Conservation (phyloP, 768 basidiomycete species). For the Ramaria sp. region DNA sequence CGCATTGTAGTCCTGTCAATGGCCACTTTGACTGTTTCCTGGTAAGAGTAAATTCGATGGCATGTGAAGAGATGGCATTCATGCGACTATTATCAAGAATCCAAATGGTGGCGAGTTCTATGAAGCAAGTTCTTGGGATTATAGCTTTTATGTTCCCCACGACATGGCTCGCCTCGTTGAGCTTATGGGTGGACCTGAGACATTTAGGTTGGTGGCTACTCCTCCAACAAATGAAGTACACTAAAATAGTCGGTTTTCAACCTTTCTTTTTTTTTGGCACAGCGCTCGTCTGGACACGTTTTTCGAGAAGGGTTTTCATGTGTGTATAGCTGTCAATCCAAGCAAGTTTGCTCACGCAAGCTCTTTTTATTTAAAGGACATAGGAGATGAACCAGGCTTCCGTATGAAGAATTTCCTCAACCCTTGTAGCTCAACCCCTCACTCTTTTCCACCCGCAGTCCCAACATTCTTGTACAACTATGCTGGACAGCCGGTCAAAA, state of each 20-base stretch:
- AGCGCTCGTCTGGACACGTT: slow-evolving; percentile 12
- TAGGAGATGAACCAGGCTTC: slow-evolving; percentile 9
- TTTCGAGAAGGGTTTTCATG: slow-evolving; percentile 10
- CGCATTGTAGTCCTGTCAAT: slow-evolving; percentile 12
- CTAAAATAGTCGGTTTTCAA: neutral
- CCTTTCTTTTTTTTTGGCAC: no score
- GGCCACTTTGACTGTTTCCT: slow-evolving; percentile 12
- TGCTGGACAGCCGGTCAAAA: slow-evolving; percentile 13
- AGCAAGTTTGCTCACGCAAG: neutral
- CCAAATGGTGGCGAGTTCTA: slow-evolving; percentile 10
- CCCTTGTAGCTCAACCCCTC: neutral
- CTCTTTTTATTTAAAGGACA: neutral
- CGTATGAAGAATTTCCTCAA: neutral
- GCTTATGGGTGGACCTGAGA: slow-evolving; percentile 11
- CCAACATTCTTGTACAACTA: slow-evolving; percentile 14
- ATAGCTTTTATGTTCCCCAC: slow-evolving; percentile 15
- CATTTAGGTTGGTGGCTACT: slow-evolving; percentile 5
- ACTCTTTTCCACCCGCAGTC: neutral
- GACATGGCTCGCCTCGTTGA: slow-evolving; percentile 11
- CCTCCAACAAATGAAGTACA: neutral
- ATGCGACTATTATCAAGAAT: neutral
- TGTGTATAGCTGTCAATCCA: neutral
- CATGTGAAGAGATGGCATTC: neutral
- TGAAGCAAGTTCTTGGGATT: slow-evolving; percentile 13
- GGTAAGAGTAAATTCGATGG: neutral